phyloP scores from a whole-genome alignment of 495 filamentous ascomycete genomes.

The Amphirosellinia nigrospora region DNA sequence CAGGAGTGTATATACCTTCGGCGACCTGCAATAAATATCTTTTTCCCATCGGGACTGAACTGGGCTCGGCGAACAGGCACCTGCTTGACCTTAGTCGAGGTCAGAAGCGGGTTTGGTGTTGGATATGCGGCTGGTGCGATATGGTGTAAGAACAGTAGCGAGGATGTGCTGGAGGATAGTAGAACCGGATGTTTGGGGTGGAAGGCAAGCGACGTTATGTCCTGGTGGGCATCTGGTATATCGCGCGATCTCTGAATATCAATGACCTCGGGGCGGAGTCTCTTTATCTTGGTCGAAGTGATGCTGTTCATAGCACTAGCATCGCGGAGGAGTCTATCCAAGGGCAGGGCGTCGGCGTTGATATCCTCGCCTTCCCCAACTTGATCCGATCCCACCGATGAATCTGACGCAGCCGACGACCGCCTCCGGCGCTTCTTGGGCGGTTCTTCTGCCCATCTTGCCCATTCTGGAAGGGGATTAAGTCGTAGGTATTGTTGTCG shows the following conservation, averaged over 20 bases:
- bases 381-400: slow-evolving; percentile 54
- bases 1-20: slow-evolving; percentile 93
- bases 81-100: slow-evolving; percentile 81
- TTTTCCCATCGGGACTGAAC: slow-evolving; percentile 67
- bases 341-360: slow-evolving; percentile 70
- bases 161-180: slow-evolving; percentile 83
- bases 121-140: slow-evolving; percentile 75
- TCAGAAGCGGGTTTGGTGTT: slow-evolving; percentile 81
- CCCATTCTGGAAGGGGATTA: slow-evolving; percentile 84
- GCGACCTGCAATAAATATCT: slow-evolving; percentile 83
- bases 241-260: slow-evolving; percentile 73
- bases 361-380: slow-evolving; percentile 66
- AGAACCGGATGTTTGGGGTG: slow-evolving; percentile 88
- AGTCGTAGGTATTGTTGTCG: slow-evolving; percentile 81
- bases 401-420: slow-evolving; percentile 51
- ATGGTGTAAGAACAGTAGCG: slow-evolving; percentile 86
- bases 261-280: slow-evolving; percentile 82
- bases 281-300: slow-evolving; percentile 57
- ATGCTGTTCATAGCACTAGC: slow-evolving; percentile 59
- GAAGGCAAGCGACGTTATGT: slow-evolving; percentile 83
- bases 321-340: slow-evolving; percentile 79
- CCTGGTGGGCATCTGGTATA: slow-evolving; percentile 62
- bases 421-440: slow-evolving; percentile 61
- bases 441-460: slow-evolving; percentile 50
- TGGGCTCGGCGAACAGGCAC: slow-evolving; percentile 81